These are phyloP conservation scores for Shiraia bambusicola DNA, from an alignment of 2,329 filamentous ascomycete genomes.

Conservation along the genomic window DNA sequence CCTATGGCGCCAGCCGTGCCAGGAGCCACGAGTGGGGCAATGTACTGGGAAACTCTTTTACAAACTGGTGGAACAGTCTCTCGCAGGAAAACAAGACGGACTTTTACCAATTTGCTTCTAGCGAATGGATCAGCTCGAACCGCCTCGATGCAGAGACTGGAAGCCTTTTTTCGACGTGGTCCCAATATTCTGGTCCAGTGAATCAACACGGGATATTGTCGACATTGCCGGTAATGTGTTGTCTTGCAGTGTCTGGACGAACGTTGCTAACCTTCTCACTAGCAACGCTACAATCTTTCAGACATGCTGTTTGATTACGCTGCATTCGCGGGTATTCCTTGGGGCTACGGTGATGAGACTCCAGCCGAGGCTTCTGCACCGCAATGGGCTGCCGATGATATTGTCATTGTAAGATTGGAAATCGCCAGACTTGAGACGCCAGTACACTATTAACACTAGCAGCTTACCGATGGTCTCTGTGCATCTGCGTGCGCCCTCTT, in stretches of 20 bases:
- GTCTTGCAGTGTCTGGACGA: neutral
- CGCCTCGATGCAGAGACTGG: slow-evolving; percentile 21
- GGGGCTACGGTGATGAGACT: too few species aligned
- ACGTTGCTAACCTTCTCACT: neutral
- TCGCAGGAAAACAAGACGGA: slow-evolving; percentile 1
- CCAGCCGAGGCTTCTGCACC: too few species aligned
- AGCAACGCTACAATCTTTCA: slow-evolving; percentile 20
- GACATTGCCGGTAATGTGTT: slow-evolving; percentile 27
- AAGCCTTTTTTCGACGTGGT: slow-evolving; percentile 44
- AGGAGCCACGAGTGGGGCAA: slow-evolving; percentile 42
- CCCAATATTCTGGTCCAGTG: slow-evolving; percentile 37
- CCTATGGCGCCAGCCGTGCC: slow-evolving; percentile 47
- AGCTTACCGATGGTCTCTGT: slow-evolving; percentile 54
- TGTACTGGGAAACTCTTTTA: slow-evolving; percentile 15
- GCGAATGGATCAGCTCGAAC: slow-evolving; percentile 20
- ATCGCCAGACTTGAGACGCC: too few species aligned
- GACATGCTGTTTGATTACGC: slow-evolving; percentile 6
- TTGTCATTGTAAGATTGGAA: too few species aligned
- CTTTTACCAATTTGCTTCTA: too few species aligned
- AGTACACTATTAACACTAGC: neutral
- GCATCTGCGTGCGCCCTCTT: slow-evolving; percentile 59
- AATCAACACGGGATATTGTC: slow-evolving; percentile 38
- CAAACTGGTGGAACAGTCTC: slow-evolving; percentile 4
- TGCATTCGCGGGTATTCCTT: too few species aligned
- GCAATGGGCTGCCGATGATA: slow-evolving; percentile 20